phyloP scores from a whole-genome alignment of 1,284 basidiomycete genomes.

The Naganishia liquefaciens region DNA sequence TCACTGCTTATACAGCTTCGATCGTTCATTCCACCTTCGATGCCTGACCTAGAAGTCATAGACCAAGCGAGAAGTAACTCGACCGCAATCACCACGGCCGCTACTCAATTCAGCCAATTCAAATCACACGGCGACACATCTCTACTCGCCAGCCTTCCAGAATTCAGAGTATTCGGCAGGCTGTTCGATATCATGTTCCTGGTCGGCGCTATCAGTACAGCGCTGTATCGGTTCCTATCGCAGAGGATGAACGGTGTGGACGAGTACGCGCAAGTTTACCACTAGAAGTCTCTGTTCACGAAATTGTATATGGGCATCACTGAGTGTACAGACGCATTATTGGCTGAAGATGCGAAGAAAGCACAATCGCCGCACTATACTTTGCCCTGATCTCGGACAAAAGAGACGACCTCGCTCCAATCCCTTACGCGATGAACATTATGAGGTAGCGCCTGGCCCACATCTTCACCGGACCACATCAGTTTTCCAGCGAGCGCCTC shows the following conservation, averaged over 20 bases:
- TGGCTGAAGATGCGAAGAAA: neutral
- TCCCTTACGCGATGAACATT: constrained; percentile 45
- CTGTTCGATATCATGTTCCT: constrained; percentile 52
- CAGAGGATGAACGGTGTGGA: constrained; percentile 42
- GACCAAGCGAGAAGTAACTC: constrained; percentile 30
- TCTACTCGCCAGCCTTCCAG: constrained; percentile 49
- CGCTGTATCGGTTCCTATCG: constrained; percentile 45
- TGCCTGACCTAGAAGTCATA: constrained; percentile 35
- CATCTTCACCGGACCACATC: constrained; percentile 46
- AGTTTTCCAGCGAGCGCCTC: constrained; percentile 40
- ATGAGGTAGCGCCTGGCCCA: constrained; percentile 42
- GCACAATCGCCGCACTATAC: neutral
- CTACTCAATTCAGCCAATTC: constrained; percentile 2
- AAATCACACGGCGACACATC: constrained; percentile 38
- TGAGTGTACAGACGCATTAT: neutral
- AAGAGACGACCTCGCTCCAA: constrained; percentile 51
- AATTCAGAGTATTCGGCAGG: constrained; percentile 53
- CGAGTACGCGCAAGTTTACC: constrained; percentile 33
- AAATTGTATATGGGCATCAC: constrained; percentile 23
- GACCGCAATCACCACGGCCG: constrained; percentile 5
- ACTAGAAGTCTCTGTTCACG: neutral
- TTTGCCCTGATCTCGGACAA: constrained; percentile 44
- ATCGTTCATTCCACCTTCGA: constrained; percentile 44
- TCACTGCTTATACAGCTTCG: constrained; percentile 54
- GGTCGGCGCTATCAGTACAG: constrained; percentile 44